Evolutionary conservation across 2,329 filamentous ascomycete genomes (phyloP).

Genomic region (Ophiostoma angusticollis): DNA sequence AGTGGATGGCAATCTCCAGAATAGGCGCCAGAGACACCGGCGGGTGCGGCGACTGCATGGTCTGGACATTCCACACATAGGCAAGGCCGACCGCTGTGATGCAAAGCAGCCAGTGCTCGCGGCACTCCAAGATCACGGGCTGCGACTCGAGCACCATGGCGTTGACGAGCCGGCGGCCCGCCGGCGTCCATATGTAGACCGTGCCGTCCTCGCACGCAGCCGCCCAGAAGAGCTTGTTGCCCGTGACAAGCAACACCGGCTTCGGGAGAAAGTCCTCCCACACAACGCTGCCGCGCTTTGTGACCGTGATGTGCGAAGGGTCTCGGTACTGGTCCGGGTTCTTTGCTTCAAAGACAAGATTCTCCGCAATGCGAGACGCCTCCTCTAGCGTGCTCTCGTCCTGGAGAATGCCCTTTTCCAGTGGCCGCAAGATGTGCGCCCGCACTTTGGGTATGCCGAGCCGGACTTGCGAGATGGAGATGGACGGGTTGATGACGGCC

Average conservation of each 20-base stretch:
- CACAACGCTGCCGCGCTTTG: slow-evolving; percentile 63
- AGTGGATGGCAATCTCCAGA: slow-evolving; percentile 72
- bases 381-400: slow-evolving; percentile 43
- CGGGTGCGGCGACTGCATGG: slow-evolving; percentile 71
- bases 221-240: slow-evolving; percentile 82
- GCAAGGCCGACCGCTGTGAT: slow-evolving; percentile 80
- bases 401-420: slow-evolving; percentile 53
- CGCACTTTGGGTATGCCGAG: slow-evolving; percentile 80
- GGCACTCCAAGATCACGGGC: slow-evolving; percentile 83
- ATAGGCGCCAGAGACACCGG: slow-evolving; percentile 81
- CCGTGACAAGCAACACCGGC: slow-evolving; percentile 78
- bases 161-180: slow-evolving; percentile 73
- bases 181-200: slow-evolving; percentile 82
- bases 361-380: slow-evolving; percentile 50
- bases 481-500: slow-evolving; percentile 69
- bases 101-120: slow-evolving; percentile 79
- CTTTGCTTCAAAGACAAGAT: slow-evolving; percentile 73
- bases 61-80: slow-evolving; percentile 86
- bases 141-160: slow-evolving; percentile 82
- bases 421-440: slow-evolving; percentile 65
- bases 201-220: slow-evolving; percentile 88
- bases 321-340: slow-evolving; percentile 70
- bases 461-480: slow-evolving; percentile 70
- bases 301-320: slow-evolving; percentile 70
- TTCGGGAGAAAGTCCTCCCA: slow-evolving; percentile 93